phyloP scores from a whole-genome alignment of 2,329 filamentous ascomycete species.

The Alternaria postmessia region DNA sequence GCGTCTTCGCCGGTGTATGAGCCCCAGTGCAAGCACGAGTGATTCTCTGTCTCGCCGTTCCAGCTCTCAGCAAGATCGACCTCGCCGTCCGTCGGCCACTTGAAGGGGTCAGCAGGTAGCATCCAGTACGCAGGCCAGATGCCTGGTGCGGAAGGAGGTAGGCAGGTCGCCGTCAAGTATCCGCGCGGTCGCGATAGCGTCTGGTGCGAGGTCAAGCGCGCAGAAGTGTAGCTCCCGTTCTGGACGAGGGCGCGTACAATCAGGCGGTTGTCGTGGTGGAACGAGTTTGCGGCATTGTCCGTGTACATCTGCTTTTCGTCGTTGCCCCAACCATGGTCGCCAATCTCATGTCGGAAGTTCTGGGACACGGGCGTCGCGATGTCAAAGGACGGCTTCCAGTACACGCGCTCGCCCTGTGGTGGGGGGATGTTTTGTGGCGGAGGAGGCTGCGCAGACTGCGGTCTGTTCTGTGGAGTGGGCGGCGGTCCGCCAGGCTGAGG shows the following conservation, averaged over 20 bases:
- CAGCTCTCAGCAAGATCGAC: conserved; percentile 69
- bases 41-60: conserved; percentile 65
- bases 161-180: conserved; percentile 61
- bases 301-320: conserved; percentile 68
- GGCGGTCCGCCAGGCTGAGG: conserved; percentile 29
- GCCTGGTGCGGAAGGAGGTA: conserved; percentile 62
- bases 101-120: conserved; percentile 65
- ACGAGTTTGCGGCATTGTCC: conserved; percentile 59
- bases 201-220: conserved; percentile 63
- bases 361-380: conserved; percentile 57
- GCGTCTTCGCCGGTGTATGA: conserved; percentile 62
- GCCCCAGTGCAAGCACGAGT: conserved; percentile 68
- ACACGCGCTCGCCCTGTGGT: conserved; percentile 45
- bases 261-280: conserved; percentile 62
- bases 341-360: conserved; percentile 65
- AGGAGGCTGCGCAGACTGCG: conserved; percentile 35
- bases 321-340: conserved; percentile 69
- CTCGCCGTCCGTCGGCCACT: conserved; percentile 67
- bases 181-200: conserved; percentile 62
- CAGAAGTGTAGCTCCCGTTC: conserved; percentile 60
- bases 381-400: conserved; percentile 64
- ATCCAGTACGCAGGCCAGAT: conserved; percentile 72
- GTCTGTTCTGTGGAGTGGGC: conserved; percentile 41
- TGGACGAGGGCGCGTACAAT: conserved; percentile 62
- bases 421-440: conserved; percentile 41